phyloP scores from a whole-genome alignment of 2,329 filamentous ascomycete genomes.

The Bisporella sp. region DNA sequence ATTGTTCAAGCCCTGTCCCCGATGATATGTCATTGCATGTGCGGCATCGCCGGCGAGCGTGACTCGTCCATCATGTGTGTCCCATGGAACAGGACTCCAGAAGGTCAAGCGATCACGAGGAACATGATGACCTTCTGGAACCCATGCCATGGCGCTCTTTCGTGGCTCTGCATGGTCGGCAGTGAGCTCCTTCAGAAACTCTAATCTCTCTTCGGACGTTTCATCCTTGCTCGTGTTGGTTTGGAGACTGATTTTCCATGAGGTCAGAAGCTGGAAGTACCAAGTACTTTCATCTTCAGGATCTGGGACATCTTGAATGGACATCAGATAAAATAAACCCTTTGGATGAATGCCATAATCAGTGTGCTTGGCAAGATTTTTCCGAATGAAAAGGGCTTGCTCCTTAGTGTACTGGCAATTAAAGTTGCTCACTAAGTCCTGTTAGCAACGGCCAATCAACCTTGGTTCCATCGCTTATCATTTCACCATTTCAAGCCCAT shows the following conservation, averaged over 20 bases:
- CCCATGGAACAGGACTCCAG: not conserved
- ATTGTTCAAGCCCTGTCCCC: not conserved
- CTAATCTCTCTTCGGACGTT: slow-evolving; percentile 31
- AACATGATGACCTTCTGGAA: not conserved
- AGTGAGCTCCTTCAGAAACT: not conserved
- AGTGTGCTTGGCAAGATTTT: too few species aligned
- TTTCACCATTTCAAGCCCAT: too few species aligned
- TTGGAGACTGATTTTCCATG: not conserved
- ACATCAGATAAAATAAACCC: not conserved
- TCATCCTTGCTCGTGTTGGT: slow-evolving; percentile 13
- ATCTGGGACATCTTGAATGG: not conserved
- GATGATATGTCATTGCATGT: not conserved
- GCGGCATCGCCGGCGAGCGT: not conserved
- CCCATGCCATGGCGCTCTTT: not conserved
- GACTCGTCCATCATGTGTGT: not conserved
- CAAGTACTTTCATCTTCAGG: not conserved
- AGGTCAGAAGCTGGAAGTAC: not conserved
- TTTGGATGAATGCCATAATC: not conserved
- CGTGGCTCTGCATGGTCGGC: not conserved
- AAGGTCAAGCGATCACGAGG: not conserved
- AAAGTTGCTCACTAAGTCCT: too few species aligned
- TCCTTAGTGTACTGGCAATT: too few species aligned
- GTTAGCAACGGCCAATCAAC: too few species aligned
- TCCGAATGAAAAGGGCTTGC: too few species aligned
- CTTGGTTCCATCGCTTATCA: too few species aligned